Conservation (phyloP, 371 early-diverging fungal species). For the Rhizopus stolonifer region DNA sequence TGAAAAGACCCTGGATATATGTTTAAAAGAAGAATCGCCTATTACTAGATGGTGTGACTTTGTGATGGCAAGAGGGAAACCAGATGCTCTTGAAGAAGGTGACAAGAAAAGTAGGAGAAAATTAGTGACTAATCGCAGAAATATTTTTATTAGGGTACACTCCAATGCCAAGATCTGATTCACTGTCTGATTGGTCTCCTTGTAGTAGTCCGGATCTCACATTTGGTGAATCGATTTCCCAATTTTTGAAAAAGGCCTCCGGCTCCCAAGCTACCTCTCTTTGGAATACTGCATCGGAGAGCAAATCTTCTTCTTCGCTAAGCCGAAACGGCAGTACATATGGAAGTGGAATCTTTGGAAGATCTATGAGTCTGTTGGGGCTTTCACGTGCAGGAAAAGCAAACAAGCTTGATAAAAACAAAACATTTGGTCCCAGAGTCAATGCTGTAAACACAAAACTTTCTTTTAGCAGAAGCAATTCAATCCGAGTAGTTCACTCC, state of each 20-base stretch:
- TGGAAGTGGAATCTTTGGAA: conserved; percentile 16
- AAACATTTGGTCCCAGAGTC: neutral
- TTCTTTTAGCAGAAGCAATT: neutral
- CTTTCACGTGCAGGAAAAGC: conserved; percentile 10
- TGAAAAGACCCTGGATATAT: conserved; percentile 30
- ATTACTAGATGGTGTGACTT: conserved; percentile 23
- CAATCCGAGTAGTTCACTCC: neutral
- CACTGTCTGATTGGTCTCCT: neutral
- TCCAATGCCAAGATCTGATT: conserved; percentile 10
- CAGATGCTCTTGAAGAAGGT: conserved; percentile 25
- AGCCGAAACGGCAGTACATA: neutral
- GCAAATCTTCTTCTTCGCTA: neutral
- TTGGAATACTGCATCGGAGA: neutral
- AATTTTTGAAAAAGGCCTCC: conserved; percentile 19
- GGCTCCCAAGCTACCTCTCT: conserved; percentile 4
- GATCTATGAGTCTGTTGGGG: conserved; percentile 17
- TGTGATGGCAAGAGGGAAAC: conserved; percentile 23
- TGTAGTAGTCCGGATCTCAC: conserved; percentile 4
- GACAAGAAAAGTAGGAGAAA: neutral
- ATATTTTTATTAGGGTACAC: conserved; percentile 15
- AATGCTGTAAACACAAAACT: neutral
- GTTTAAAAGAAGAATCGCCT: conserved; percentile 26
- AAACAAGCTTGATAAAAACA: conserved; percentile 9
- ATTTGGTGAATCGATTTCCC: conserved; percentile 19
- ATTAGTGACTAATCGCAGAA: neutral